Conservation (phyloP, 1,284 basidiomycete species). For the Anthracocystis setariae region DNA sequence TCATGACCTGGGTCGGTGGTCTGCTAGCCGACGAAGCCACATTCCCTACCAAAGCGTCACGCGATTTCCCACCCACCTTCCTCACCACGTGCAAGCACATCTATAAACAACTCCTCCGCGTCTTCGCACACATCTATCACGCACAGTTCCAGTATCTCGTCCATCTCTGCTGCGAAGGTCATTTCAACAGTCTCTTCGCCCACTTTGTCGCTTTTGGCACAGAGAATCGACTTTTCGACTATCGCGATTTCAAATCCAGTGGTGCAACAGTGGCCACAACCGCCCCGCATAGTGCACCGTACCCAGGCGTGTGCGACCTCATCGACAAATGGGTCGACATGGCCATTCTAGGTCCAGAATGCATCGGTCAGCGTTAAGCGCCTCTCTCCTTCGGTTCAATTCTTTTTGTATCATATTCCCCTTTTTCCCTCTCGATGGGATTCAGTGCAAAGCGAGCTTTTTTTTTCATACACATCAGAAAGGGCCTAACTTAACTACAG, state of each 20-base stretch:
- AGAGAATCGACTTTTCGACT: slow-evolving; percentile 82
- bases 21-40: slow-evolving; percentile 88
- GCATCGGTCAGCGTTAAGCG: slow-evolving; percentile 38
- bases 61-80: slow-evolving; percentile 88
- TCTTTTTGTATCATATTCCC: no score
- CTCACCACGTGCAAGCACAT: slow-evolving; percentile 93
- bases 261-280: no score
- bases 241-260: slow-evolving; percentile 76
- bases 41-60: slow-evolving; percentile 95
- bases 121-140: slow-evolving; percentile 98
- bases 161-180: slow-evolving; percentile 92
- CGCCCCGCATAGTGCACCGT: no score
- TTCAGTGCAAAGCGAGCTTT: no score
- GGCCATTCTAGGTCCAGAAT: slow-evolving; percentile 74
- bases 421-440: no score
- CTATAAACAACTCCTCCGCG: slow-evolving; percentile 93
- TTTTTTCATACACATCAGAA: no score
- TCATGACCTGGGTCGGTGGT: slow-evolving; percentile 98
- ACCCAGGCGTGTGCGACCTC: slow-evolving; percentile 79
- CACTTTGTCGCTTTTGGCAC: slow-evolving; percentile 90
- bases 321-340: slow-evolving; percentile 90
- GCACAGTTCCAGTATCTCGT: slow-evolving; percentile 90
- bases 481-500: no score
- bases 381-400: no score
- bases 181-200: slow-evolving; percentile 97